Evolutionary conservation across 2,329 filamentous ascomycete genomes (phyloP), one percentile per base, ranked within the genome.

Genomic region (Xylaria hypoxylon): DNA sequence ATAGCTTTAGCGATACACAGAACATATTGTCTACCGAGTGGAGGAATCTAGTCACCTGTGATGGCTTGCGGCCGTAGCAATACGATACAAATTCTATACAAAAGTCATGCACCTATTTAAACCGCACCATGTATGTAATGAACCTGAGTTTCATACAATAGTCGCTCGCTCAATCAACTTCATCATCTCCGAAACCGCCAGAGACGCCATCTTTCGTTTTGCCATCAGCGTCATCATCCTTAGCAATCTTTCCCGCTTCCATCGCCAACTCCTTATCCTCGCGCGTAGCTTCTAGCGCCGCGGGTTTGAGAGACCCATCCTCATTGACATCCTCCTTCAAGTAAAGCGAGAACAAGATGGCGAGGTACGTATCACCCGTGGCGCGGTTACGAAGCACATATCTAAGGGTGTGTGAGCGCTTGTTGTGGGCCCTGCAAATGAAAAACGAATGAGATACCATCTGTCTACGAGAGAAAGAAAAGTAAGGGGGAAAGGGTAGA

Each of bases 351-450:
- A 98, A 95, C 5, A 93, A 80, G 17, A 98, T 84, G 51, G 95
- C 92, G 33, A 97, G 88, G 73, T 97, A 92, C 17, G 92, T 86
- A 38, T 92, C 86, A 53, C 87, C 87, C 0, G 92, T 95, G 24
- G 84, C 79, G 67, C 88, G 88, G 79, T 97, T 92, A 77, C 94
- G 95, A 76, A 98, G 86, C 65, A 96, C 93, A 80, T 98, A 97
- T 86, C 94, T 94, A 81, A 96, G 87, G 72, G 89, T 86, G 81
- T 96, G 92, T 83, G 92, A 91, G 84, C 92, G 92, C 77, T 87
- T 86, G 74, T 70, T 76, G 59, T 71, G 74, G 64, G 72, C 62
- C 74, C 74, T 79, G 70, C 26, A 19, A 53, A 24, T 40, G 56
- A 53, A 59, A 33, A 52, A 50, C 24, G 63, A 40, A 74, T 74